Percentiles rank a stretch among this genome's conserved stretches.
Evolutionary conservation across 345 rosid genomes (phyloP).

Genomic region (Rhodomyrtus tomentosa): DNA sequence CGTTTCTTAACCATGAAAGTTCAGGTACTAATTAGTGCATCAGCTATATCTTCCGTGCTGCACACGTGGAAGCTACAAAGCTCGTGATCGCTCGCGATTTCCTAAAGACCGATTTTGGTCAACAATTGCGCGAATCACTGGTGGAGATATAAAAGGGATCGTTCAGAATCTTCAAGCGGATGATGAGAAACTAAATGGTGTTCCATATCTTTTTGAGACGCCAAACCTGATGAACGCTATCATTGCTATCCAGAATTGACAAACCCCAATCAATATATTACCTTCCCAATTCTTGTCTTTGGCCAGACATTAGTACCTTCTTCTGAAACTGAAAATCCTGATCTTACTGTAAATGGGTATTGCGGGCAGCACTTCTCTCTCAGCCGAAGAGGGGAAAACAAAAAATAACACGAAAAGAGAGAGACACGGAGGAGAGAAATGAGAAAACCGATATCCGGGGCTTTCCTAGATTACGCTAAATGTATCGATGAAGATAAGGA

Average conservation of each 20-base stretch:
- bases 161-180: neutral
- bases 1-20: neutral
- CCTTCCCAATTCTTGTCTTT: neutral
- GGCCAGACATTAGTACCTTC: neutral
- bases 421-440: neutral
- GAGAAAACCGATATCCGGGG: neutral
- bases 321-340: neutral
- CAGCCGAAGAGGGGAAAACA: neutral
- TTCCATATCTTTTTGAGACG: neutral
- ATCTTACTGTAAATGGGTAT: neutral
- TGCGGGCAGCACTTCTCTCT: accelerated
- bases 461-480: neutral
- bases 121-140: neutral
- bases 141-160: neutral
- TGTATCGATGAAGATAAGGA: neutral
- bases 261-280: neutral
- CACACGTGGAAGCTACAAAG: neutral
- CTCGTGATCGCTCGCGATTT: neutral
- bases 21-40: neutral
- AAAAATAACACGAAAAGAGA: neutral
- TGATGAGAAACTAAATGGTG: neutral
- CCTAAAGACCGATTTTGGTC: neutral
- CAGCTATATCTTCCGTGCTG: neutral
- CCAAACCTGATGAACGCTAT: neutral
- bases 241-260: neutral